Percentiles rank a stretch among this genome's conserved stretches.
phyloP scores from a whole-genome alignment of 192 early-diverging fungal species.

The Backusella psychrophila region DNA sequence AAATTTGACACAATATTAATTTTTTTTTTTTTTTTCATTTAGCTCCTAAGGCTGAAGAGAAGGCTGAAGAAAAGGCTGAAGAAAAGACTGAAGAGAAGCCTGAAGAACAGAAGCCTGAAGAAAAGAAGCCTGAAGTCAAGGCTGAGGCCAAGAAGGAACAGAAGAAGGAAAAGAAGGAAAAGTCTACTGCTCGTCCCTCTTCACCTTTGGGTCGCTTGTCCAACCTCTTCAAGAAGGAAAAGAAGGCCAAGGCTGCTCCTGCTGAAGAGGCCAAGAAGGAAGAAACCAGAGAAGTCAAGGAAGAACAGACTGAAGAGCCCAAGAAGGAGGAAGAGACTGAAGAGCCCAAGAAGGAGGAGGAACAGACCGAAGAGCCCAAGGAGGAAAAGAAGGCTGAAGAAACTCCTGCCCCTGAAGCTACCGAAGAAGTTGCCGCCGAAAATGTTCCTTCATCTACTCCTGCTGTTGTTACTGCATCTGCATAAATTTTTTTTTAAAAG shows the following conservation, averaged over 20 bases:
- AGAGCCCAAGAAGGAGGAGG: not conserved
- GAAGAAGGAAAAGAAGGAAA: not conserved
- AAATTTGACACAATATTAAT: not conserved
- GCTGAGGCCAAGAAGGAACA: not conserved
- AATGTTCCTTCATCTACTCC: not conserved
- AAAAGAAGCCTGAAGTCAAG: not conserved
- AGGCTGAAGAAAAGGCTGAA: not conserved
- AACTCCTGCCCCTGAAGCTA: not conserved
- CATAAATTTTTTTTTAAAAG: not conserved
- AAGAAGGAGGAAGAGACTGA: not conserved
- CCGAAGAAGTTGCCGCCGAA: not conserved
- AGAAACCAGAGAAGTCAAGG: not conserved
- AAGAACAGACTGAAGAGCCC: not conserved
- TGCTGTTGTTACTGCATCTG: constrained; percentile 4
- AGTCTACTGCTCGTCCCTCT: constrained; percentile 4
- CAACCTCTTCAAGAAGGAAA: constrained; percentile 12
- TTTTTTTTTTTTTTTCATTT: not conserved
- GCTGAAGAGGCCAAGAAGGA: not conserved
- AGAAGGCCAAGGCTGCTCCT: constrained; percentile 9
- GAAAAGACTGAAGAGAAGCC: not conserved
- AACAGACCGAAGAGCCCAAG: not conserved
- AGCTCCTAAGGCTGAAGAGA: not conserved
- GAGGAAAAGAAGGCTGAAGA: not conserved
- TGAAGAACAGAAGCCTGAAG: not conserved
- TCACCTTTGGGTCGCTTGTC: constrained; percentile 20